Base-by-base conservation (phyloP, 2,329 filamentous ascomycete genomes). In the Cryoendolithus antarcticus region DNA sequence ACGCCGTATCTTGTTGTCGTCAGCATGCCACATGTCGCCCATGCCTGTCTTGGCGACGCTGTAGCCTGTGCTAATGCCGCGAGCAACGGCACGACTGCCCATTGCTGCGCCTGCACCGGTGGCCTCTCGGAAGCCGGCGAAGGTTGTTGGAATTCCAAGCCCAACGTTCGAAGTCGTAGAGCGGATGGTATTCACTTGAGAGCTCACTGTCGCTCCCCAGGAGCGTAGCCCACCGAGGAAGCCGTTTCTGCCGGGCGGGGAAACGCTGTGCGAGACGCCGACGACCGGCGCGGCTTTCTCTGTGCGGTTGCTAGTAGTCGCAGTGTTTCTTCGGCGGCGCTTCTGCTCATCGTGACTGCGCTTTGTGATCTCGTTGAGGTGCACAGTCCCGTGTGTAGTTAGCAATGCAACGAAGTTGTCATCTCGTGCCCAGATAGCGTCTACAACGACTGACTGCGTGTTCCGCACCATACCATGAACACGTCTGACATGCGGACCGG, bases 301-400 rank as follows among this genome's bases (percentile, higher is more conserved):
- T 4, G 40, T 33, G 9, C 42, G 38, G 10, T 45, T 38, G 19
- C 41, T 44, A 7, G 41, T 42, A 27, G 24, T 4, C n/a, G 42
- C 19, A 1, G 47, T 47, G 38, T 37, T 43, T 13, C 44, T 39
- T 9, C 53, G 49, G 31, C 55, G 56, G 3, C 52, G 45, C 39
- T 52, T 57, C 34, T 32, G 32, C 11, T 31, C 21, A 2, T 43
- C 29, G 10, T 34, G 37, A 4, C 37, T 9, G 9, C 45, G 43
- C 9, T 40, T 34, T 6, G 86, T 86, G 60, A 96, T 75, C 48
- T 94, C 84, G 47, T 94, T 80, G 32, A 96, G 74, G 62, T 98
- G 91, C 8, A 95, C 79, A 6, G 91, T 98, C n/a, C 89, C 86
- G 50, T 88, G 83, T 53, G 93, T 86, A 1, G 91, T 96, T 19